Evolutionary conservation across 2,329 filamentous ascomycete genomes (phyloP), one percentile per base, ranked within the genome.

Genomic region (Botrytis sinoallii): DNA sequence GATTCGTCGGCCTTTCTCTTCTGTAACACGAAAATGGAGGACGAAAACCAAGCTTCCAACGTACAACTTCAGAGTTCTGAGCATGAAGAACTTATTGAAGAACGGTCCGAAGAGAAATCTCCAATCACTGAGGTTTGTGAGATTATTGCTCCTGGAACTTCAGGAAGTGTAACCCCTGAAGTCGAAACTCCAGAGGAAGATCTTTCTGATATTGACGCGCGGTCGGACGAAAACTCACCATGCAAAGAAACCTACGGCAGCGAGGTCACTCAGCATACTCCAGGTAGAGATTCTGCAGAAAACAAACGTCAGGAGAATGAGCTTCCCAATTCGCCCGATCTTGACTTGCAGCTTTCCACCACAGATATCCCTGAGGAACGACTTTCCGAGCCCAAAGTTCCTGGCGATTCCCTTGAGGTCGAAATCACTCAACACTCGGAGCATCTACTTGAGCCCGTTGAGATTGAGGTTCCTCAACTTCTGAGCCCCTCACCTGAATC

Each of bases 1-100:
- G 8, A 68, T 68, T 68, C 48, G 48, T n/a, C n/a, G 42, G 48
- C 29, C 20, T 57, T 57, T 48, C 18, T 68, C 48, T 57, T 44
- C 66, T 32, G 48, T 57, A 18, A 57, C 48, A 44, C 66, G 22
- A 68, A 22, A 10, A 68, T 68, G 66, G 66, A 68, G 48, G 38
- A 68, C 66, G 66, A 57, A 57, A 57, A 32, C 35, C 35, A 57
- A 68, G 52, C 48, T 57, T 57, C 48, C 66, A 68, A 57, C 35
- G 48, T 68, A 42, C 46, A 40, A 55, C 25, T 29, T 40, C 22
- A 38, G 35, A 25, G 48, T 16, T 32, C 66, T 42, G 48, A 68
- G 16, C 48, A 42, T 42, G 66, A 68, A 57, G 46, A 32, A 8
- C 18, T 68, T 22, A 57, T 57, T 52, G 66, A 57, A 57, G 66